Evolutionary conservation across 148 eudicot species (phyloP).

Genomic region (Persicaria tinctoria): DNA sequence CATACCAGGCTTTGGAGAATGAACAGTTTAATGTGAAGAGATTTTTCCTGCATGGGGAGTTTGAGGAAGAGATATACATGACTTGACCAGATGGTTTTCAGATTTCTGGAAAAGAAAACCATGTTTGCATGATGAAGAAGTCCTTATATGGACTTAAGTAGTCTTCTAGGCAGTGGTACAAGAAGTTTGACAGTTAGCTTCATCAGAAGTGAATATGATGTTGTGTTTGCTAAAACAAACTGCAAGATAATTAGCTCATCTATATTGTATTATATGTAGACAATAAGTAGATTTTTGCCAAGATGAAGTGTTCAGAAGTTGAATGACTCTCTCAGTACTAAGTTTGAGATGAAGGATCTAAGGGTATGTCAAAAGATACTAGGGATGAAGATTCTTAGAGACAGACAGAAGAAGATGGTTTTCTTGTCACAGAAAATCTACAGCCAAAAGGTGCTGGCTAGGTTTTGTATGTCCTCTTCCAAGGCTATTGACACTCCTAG

Average conservation of each 20-base stretch:
- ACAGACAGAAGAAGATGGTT: neutral
- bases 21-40: too few relatives aligned
- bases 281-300: neutral
- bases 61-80: too few relatives aligned
- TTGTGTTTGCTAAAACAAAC: neutral
- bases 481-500: slow-evolving; percentile 6
- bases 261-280: slow-evolving; percentile 7
- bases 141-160: slow-evolving; percentile 9
- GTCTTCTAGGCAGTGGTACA: slow-evolving; percentile 11
- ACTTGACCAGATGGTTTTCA: neutral
- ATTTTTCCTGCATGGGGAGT: too few relatives aligned
- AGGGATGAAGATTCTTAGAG: neutral
- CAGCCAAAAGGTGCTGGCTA: neutral
- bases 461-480: neutral
- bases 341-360: slow-evolving; percentile 14
- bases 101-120: neutral
- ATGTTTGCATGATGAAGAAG: neutral
- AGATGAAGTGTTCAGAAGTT: neutral
- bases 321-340: neutral
- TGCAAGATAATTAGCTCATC: neutral
- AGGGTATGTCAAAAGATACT: neutral
- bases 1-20: too few relatives aligned
- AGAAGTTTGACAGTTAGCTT: neutral
- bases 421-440: slow-evolving; percentile 1
- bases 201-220: neutral